Percentiles rank a stretch among this genome's conserved stretches.
Evolutionary conservation across 2,329 filamentous ascomycete genomes (phyloP).

Genomic region (Pseudogymnoascus sp.): DNA sequence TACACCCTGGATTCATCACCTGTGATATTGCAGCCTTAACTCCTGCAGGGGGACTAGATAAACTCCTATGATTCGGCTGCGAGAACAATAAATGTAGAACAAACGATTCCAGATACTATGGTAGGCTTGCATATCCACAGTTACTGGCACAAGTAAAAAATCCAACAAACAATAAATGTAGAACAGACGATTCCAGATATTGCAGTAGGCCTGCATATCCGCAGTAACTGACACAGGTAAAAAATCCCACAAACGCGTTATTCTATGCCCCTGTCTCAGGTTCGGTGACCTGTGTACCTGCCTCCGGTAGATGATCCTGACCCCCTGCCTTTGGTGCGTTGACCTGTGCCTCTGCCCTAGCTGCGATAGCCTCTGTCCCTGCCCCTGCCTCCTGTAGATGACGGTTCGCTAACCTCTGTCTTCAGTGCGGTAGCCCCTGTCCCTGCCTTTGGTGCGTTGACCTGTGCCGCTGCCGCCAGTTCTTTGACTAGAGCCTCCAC

Average conservation of each 20-base stretch:
- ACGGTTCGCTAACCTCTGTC: not conserved
- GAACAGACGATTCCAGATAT: not conserved
- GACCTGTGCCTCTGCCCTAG: not conserved
- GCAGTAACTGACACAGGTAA: not conserved
- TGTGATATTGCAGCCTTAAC: not conserved
- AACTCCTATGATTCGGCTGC: not conserved
- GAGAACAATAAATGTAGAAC: not conserved
- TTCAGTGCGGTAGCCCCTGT: not conserved
- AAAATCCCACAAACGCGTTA: not conserved
- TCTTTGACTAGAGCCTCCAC: too few relatives aligned
- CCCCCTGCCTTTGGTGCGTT: too few relatives aligned
- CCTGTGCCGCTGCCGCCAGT: too few relatives aligned
- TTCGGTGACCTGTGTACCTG: not conserved
- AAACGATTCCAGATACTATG: not conserved
- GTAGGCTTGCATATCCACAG: not conserved
- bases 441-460: not conserved
- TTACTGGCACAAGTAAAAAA: not conserved
- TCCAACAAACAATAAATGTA: not conserved
- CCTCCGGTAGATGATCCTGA: not conserved
- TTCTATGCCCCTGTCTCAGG: not conserved
- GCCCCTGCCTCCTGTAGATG: too few relatives aligned
- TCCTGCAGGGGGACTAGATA: not conserved
- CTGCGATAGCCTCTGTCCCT: too few relatives aligned
- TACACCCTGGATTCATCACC: not conserved
- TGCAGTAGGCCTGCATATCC: not conserved